Base-by-base conservation (phyloP, 495 filamentous ascomycete species). In the Lepidopterella palustris region DNA sequence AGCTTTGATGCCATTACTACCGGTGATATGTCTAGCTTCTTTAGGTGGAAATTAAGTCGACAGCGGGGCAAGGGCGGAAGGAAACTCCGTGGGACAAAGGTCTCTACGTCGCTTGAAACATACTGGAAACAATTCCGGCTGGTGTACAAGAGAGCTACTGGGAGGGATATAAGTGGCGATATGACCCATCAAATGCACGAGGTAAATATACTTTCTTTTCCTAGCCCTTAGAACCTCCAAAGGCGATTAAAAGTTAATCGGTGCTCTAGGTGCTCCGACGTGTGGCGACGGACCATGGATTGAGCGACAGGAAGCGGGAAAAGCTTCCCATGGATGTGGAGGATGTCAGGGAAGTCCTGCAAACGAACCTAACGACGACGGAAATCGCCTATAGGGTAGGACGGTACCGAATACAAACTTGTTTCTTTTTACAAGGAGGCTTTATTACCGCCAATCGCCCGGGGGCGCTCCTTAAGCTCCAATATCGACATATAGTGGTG, bases 241-340 rank as follows among this genome's bases (percentile, higher is more conserved):
- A 35, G 31, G 13, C 5, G 13, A 35, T 35, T 35, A 35, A 5
- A 13, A 13, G 6, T 35, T 6, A 35, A 6, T 6, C 13, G 5
- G 13, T 35, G 13, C 13, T 6, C 31, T 35, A 35, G 31, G 31
- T 35, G 13, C 31, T 35, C 13, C 5, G 31, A 6, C 5, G 13
- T 6, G 6, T 35, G 5, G 13, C 13, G 13, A 54, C 45, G 29
- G 68, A 70, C 21, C 32, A 70, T 53, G 68, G 63, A 49, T 42
- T 70, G 29, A 65, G 31, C 15, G 31, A 35, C 31, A 15, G 15
- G 31, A 35, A 35, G 31, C 31, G 31, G 15, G 31, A 35, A 35
- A 6, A 15, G 31, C 6, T 15, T 35, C 6, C 15, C 6, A 35
- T 35, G 31, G 15, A 35, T 6, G 31, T 15, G 15, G 31, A 35